phyloP scores from a whole-genome alignment of 441 rosid species.

The Metrosideros polymorpha region DNA sequence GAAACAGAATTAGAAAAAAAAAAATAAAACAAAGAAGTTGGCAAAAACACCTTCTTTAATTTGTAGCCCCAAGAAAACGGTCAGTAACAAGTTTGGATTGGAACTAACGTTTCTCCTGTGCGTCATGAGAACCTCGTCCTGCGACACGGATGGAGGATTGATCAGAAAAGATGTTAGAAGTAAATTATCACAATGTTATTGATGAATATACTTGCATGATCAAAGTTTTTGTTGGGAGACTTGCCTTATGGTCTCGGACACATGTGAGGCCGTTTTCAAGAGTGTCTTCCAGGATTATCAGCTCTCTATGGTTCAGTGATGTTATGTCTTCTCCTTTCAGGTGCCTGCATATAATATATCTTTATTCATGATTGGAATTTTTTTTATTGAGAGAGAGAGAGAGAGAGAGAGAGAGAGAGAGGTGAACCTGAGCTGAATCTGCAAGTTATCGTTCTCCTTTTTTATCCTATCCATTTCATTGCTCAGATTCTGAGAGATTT shows the following conservation, averaged over 20 bases:
- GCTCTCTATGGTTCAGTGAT: constrained; percentile 53
- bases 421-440: constrained; percentile 64
- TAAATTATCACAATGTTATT: neutral
- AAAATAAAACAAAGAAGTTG: neutral
- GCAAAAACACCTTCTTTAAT: neutral
- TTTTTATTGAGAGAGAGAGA: neutral
- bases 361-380: neutral
- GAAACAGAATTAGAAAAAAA: neutral
- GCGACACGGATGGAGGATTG: neutral
- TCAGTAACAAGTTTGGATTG: neutral
- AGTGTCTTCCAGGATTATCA: constrained; percentile 52
- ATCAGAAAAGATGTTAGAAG: neutral
- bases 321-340: constrained; percentile 71
- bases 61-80: neutral
- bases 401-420: neutral
- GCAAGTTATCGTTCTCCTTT: constrained; percentile 87
- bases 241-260: constrained; percentile 51
- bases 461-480: constrained; percentile 79
- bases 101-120: constrained; percentile 49
- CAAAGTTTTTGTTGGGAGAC: neutral
- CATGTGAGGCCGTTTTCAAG: constrained; percentile 53
- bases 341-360: constrained; percentile 34
- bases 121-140: constrained; percentile 38
- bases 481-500: constrained; percentile 46
- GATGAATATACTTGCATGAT: neutral